Base-by-base conservation (phyloP, 202 grass and related monocot genomes). In the Setaria viridis region DNA sequence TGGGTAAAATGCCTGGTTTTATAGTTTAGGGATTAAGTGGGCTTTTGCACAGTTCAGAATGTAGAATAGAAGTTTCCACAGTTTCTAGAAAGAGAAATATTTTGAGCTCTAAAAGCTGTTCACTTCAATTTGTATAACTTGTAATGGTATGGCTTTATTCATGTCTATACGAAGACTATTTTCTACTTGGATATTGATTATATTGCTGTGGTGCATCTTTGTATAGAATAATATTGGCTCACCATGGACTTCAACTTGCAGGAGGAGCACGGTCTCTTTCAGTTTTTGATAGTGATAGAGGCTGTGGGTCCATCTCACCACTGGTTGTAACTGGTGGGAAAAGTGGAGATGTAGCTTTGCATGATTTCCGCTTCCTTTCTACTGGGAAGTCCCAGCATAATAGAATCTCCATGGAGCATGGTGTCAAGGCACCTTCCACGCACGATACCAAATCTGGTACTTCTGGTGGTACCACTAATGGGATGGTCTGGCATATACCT, bases 401-500 rank as follows among this genome's bases (percentile, higher is more conserved):
- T 54, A 92, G 76, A 84, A 64, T 85, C 89, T 78, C 85, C 71
- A 82, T 69, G 70, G 82, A 80, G 45, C 85, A 82, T 82, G 87
- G 84, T 73, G 76, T 60, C 33, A 86, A 87, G 78, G 75, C 85
- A 76, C 74, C 85, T 54, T 37, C 79, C 17, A 59, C 70, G 33
- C 82, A 92, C 69, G 73, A 84, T 59, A 82, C 59, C 68, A 92
- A 84, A 42, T 77, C 81, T 65, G 71, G 76, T 79, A 88, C 70
- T 62, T 76, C 72, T 48, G 65, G 85, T 74, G 73, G 84, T 79
- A 92, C 76, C 86, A 72, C 79, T 25, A 88, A 66, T 89, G 91
- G 93, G 64, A 95, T 95, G 86, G 83, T 98, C 35, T 95, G 93
- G 96, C 84, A 94, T 91, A 92, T 98, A 83, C 96, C 96, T 80